These are phyloP conservation scores for Gossypium sturtianum DNA, from an alignment of 345 rosid genomes.

Conservation along the genomic window DNA sequence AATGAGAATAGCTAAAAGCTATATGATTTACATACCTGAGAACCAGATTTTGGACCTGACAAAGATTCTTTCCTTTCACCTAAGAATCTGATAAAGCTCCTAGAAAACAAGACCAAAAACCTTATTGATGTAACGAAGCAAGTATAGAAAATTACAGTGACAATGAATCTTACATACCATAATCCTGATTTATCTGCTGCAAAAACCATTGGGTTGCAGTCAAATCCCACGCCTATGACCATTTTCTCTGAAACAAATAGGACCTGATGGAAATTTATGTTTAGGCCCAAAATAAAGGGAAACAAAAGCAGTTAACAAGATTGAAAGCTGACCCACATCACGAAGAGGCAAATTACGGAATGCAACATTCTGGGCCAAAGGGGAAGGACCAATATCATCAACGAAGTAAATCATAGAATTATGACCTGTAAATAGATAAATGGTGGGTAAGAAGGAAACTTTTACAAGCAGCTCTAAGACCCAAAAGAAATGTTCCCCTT, in stretches of 20 bases:
- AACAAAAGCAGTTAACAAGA: constrained; percentile 34
- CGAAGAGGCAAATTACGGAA: constrained; percentile 95
- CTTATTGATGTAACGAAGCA: neutral
- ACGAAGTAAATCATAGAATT: constrained; percentile 95
- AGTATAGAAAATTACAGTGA: neutral
- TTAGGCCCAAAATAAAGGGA: neutral
- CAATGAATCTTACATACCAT: constrained; percentile 46
- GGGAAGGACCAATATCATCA: constrained; percentile 96
- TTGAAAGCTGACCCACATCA: constrained; percentile 99
- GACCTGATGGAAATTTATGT: constrained; percentile 42
- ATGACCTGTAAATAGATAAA: constrained; percentile 56
- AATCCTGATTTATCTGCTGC: constrained; percentile 94
- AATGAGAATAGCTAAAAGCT: neutral
- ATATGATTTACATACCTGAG: constrained; percentile 51
- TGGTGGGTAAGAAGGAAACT: constrained; percentile 17
- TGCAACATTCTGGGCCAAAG: constrained; percentile 87
- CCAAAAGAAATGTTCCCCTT: neutral
- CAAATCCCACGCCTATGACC: constrained; percentile 92
- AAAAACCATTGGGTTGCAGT: constrained; percentile 91
- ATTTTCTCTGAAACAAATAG: constrained; percentile 86
- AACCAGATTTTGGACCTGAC: constrained; percentile 68
- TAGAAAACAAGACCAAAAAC: constrained; percentile 23
- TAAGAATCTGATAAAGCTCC: constrained; percentile 82
- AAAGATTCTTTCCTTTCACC: constrained; percentile 73
- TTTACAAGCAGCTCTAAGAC: neutral